Evolutionary conservation across 2,329 filamentous ascomycete species (phyloP).

Genomic region (Elsinoe fawcettii): DNA sequence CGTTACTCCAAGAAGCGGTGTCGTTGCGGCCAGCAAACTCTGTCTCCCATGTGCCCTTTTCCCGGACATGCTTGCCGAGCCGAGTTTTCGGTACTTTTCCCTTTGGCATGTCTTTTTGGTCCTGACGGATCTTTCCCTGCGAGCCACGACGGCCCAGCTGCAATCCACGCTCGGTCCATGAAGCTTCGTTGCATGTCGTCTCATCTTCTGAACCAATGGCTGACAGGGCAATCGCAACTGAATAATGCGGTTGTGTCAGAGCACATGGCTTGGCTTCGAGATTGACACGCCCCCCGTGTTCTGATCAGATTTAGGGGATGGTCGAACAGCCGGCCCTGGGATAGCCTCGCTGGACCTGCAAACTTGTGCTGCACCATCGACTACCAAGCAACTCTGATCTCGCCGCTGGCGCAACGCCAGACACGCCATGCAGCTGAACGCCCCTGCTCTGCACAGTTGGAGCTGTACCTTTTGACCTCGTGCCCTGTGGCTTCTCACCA

Average conservation of each 20-base stretch:
- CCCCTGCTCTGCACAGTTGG: slow-evolving; percentile 1
- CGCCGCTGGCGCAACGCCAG: slow-evolving; percentile 3
- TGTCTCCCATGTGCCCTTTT: slow-evolving; percentile 5
- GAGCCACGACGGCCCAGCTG: slow-evolving; percentile 6
- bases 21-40: slow-evolving; percentile 11
- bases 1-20: background rate
- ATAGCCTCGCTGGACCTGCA: background rate
- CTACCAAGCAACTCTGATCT: background rate
- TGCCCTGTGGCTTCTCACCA: slow-evolving; percentile 6
- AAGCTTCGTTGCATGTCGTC: slow-evolving; percentile 8
- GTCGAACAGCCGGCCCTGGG: background rate
- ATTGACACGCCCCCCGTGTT: slow-evolving; percentile 13
- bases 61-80: slow-evolving; percentile 14
- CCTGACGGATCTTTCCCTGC: background rate
- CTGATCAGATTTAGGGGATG: background rate
- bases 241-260: background rate
- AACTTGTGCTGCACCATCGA: background rate
- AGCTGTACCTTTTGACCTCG: background rate
- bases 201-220: slow-evolving; percentile 13
- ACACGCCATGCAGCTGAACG: slow-evolving; percentile 5
- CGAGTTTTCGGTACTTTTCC: slow-evolving; percentile 14
- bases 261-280: slow-evolving; percentile 9
- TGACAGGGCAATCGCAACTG: background rate
- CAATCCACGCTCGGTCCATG: slow-evolving; percentile 5
- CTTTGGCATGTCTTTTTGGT: background rate